A percentile compares a stretch with the other conserved stretches of the same genome.
phyloP scores from a whole-genome alignment of 331 rosid species.

The Acacia concinna region DNA sequence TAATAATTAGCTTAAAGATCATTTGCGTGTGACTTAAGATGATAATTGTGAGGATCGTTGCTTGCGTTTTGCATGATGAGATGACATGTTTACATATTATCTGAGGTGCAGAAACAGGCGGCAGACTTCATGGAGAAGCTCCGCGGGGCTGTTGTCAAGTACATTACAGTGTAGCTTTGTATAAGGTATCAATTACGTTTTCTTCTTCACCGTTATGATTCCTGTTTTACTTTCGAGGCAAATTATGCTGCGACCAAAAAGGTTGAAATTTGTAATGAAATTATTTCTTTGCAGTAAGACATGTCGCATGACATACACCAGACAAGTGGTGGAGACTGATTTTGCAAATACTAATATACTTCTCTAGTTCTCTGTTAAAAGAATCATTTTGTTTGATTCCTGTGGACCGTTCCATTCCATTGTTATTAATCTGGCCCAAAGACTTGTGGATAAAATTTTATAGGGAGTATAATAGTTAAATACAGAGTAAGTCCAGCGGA shows the following conservation, averaged over 20 bases:
- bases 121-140: conserved; percentile 96
- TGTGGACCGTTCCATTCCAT: no score
- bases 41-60: neutral
- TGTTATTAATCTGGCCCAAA: no score
- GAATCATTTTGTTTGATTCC: no score
- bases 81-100: conserved; percentile 18
- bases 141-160: conserved; percentile 80
- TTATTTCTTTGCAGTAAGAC: neutral
- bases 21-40: neutral
- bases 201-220: conserved; percentile 3
- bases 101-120: conserved; percentile 66
- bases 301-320: no score
- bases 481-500: no score
- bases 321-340: no score
- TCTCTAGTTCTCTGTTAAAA: no score
- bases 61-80: conserved; percentile 12
- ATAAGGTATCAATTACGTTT: conserved; percentile 17
- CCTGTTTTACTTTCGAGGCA: neutral
- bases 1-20: neutral
- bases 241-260: neutral
- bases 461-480: no score
- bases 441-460: no score
- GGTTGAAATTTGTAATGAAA: conserved; percentile 23
- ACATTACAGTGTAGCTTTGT: conserved; percentile 65
- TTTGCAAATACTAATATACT: no score